Conservation (phyloP, 2,329 filamentous ascomycete genomes). For the Calonectria hawksworthii region DNA sequence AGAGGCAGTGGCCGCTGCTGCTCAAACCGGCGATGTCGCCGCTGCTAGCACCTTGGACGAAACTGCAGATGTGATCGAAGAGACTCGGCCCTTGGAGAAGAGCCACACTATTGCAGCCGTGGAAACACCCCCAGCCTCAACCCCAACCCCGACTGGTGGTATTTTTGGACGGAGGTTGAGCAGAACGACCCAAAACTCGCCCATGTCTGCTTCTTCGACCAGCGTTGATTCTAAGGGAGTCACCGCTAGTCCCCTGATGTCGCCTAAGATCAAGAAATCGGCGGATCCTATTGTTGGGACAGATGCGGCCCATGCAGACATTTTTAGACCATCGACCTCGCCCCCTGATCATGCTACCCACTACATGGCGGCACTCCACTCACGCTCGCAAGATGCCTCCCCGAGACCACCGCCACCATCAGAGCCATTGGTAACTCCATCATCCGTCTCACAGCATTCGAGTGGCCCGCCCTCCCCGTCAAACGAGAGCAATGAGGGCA, state of each 20-base stretch:
- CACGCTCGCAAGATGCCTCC: constrained; percentile 69
- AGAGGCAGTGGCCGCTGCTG: constrained; percentile 36
- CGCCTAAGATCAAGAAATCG: constrained; percentile 59
- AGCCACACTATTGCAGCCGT: constrained; percentile 64
- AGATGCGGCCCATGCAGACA: constrained; percentile 76
- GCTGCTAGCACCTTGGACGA: constrained; percentile 60
- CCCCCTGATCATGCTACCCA: constrained; percentile 72
- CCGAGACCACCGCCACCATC: constrained; percentile 62
- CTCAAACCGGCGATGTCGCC: constrained; percentile 61
- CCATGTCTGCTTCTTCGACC: constrained; percentile 60
- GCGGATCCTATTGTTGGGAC: constrained; percentile 77
- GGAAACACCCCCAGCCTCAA: constrained; percentile 52
- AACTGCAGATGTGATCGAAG: constrained; percentile 52
- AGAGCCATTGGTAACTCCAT: constrained; percentile 52
- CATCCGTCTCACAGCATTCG: constrained; percentile 55
- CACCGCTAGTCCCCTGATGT: constrained; percentile 50
- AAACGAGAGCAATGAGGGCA: constrained; percentile 58
- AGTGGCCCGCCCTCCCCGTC: constrained; percentile 67
- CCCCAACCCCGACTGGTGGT: constrained; percentile 51
- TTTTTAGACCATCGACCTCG: constrained; percentile 69
- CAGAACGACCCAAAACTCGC: constrained; percentile 51
- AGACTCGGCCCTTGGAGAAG: constrained; percentile 67
- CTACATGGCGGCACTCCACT: constrained; percentile 78
- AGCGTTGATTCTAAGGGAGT: constrained; percentile 62
- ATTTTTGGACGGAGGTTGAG: constrained; percentile 66